Evolutionary conservation across 257 asterid genomes (phyloP).

Genomic region (Petunia axillaris): DNA sequence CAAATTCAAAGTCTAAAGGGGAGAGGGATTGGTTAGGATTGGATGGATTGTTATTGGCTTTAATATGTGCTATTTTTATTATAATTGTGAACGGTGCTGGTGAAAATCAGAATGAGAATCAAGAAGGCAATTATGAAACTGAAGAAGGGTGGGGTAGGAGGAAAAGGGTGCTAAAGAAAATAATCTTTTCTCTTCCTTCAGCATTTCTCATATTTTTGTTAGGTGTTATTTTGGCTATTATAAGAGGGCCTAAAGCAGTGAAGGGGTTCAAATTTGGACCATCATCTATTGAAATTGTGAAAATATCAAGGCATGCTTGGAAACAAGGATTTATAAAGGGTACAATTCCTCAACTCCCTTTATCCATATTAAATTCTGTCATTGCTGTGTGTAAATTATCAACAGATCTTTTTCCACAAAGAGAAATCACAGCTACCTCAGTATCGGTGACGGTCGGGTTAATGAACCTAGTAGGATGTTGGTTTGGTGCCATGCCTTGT

Average conservation of each 20-base stretch:
- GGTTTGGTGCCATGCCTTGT: slow-evolving; percentile 81
- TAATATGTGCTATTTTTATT: slow-evolving; percentile 60
- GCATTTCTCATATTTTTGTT: slow-evolving; percentile 59
- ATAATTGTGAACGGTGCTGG: slow-evolving; percentile 56
- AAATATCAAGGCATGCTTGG: slow-evolving; percentile 62
- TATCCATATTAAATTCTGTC: slow-evolving; percentile 70
- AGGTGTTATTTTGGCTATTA: slow-evolving; percentile 55
- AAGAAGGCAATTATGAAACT: slow-evolving; percentile 23
- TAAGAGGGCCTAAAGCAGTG: slow-evolving; percentile 64
- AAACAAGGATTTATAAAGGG: slow-evolving; percentile 74
- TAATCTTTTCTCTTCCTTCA: slow-evolving; percentile 54
- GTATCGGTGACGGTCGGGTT: slow-evolving; percentile 67
- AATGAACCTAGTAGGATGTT: slow-evolving; percentile 73
- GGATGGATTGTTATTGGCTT: slow-evolving; percentile 66
- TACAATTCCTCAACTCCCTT: slow-evolving; percentile 68
- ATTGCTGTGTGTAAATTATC: slow-evolving; percentile 77
- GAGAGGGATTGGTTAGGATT: slow-evolving; percentile 67
- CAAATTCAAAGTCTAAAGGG: slow-evolving; percentile 56
- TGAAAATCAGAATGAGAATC: slow-evolving; percentile 36
- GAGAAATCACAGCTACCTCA: slow-evolving; percentile 60
- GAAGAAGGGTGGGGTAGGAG: slow-evolving; percentile 4
- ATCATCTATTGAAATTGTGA: slow-evolving; percentile 43
- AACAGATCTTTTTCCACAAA: slow-evolving; percentile 67
- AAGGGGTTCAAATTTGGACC: slow-evolving; percentile 67
- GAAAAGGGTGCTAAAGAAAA: slow-evolving; percentile 32